These are phyloP conservation scores for Argentina anserina DNA, from an alignment of 306 rosid genomes.

Conservation along the genomic window DNA sequence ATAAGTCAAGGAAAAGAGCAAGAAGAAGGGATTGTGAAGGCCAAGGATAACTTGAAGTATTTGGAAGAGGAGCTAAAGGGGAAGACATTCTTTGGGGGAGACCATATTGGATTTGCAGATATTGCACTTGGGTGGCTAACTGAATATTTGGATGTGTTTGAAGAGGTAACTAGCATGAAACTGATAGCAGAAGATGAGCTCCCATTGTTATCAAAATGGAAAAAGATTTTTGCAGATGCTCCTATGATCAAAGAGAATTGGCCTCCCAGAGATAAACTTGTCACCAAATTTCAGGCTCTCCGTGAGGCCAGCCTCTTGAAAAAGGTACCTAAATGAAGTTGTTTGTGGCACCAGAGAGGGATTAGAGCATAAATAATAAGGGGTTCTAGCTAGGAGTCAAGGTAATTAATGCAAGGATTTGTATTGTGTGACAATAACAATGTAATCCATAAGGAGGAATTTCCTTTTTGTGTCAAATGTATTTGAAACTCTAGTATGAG, in stretches of 20 bases:
- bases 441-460: background rate
- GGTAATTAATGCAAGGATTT: too few relatives aligned
- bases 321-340: background rate
- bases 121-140: constrained; percentile 33
- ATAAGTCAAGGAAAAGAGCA: constrained; percentile 26
- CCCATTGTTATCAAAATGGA: constrained; percentile 27
- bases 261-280: constrained; percentile 28
- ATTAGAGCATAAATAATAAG: background rate
- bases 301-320: background rate
- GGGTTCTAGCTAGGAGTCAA: too few relatives aligned
- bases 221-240: constrained; percentile 13
- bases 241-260: constrained; percentile 30
- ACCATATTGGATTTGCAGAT: constrained; percentile 22
- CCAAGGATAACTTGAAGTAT: constrained; percentile 18
- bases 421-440: background rate
- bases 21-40: constrained; percentile 22
- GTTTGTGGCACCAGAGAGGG: background rate
- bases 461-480: background rate
- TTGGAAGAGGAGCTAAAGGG: constrained; percentile 25
- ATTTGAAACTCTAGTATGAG: background rate
- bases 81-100: constrained; percentile 27
- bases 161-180: constrained; percentile 8
- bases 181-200: constrained; percentile 14
- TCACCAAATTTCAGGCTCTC: constrained; percentile 14
- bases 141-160: background rate